Percentiles rank a stretch among this genome's conserved stretches.
These are phyloP conservation scores for Fusarium sp. DNA, from an alignment of 2,329 filamentous ascomycete genomes.

Conservation along the genomic window DNA sequence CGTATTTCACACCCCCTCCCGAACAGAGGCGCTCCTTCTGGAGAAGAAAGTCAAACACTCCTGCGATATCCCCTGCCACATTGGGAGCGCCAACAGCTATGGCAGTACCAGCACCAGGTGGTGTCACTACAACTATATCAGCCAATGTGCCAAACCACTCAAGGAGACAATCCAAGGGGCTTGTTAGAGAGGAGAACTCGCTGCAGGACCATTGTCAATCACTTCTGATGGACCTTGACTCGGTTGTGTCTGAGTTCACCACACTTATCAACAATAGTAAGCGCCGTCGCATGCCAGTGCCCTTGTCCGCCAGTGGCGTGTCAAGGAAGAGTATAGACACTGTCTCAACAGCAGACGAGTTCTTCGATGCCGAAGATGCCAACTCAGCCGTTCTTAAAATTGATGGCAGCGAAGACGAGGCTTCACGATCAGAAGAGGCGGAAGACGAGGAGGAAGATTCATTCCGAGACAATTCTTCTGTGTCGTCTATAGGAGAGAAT, in stretches of 20 bases:
- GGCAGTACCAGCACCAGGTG: constrained; percentile 56
- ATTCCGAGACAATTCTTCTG: constrained; percentile 65
- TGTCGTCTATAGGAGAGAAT: constrained; percentile 69
- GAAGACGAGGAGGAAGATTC: constrained; percentile 60
- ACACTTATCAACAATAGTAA: constrained; percentile 82
- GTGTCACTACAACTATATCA: constrained; percentile 44
- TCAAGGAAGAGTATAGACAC: constrained; percentile 81
- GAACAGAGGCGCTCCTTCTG: constrained; percentile 78
- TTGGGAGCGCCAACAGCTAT: constrained; percentile 53
- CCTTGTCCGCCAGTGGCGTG: constrained; percentile 58
- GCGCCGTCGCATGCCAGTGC: constrained; percentile 71
- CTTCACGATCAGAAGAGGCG: constrained; percentile 64
- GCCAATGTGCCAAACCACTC: constrained; percentile 47
- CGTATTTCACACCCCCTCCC: constrained; percentile 60
- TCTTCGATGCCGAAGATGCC: constrained; percentile 86
- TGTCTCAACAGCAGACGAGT: constrained; percentile 81
- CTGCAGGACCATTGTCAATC: constrained; percentile 86
- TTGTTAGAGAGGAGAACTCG: constrained; percentile 66
- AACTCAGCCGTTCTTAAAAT: constrained; percentile 80
- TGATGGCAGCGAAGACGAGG: constrained; percentile 74
- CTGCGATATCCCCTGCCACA: constrained; percentile 54
- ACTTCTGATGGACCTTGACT: constrained; percentile 85
- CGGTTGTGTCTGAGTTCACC: constrained; percentile 84
- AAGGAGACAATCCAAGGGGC: constrained; percentile 51
- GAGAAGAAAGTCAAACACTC: constrained; percentile 83